Percentiles rank a stretch among this genome's conserved stretches.
These are phyloP conservation scores for Pseudonectria buxi DNA, from an alignment of 2,329 filamentous ascomycete species.

Conservation along the genomic window DNA sequence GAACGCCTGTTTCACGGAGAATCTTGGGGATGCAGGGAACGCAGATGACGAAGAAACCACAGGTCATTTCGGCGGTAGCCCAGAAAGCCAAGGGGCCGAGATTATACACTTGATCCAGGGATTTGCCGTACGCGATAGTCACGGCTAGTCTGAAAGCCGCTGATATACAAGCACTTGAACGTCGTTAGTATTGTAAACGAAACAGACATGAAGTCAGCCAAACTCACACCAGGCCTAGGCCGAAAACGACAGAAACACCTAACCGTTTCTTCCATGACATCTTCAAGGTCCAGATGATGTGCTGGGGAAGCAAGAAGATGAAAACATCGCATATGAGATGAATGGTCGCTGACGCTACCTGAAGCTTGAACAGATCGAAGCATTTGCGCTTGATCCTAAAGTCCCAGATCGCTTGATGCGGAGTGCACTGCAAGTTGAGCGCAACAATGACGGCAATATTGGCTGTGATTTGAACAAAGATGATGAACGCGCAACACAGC, in stretches of 20 bases:
- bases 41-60: slow-evolving; percentile 36
- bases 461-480: slow-evolving; percentile 24
- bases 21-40: slow-evolving; percentile 34
- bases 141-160: slow-evolving; percentile 31
- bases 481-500: slow-evolving; percentile 27
- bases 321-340: slow-evolving; percentile 23
- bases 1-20: slow-evolving; percentile 11
- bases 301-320: slow-evolving; percentile 26
- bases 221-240: slow-evolving; percentile 24
- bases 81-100: slow-evolving; percentile 36
- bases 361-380: slow-evolving; percentile 20
- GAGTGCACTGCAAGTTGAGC: slow-evolving; percentile 29
- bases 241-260: slow-evolving; percentile 26
- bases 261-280: slow-evolving; percentile 25
- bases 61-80: slow-evolving; percentile 38
- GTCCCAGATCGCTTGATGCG: slow-evolving; percentile 28
- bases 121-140: slow-evolving; percentile 24
- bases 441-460: slow-evolving; percentile 22
- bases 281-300: slow-evolving; percentile 24
- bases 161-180: slow-evolving; percentile 36
- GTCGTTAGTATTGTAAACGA: too few relatives aligned
- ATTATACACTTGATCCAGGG: slow-evolving; percentile 27
- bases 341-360: slow-evolving; percentile 24
- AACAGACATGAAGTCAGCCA: not conserved
- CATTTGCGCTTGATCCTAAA: slow-evolving; percentile 26